Base-by-base conservation (phyloP, 2,329 filamentous ascomycete species). In the Seiridium unicorne region DNA sequence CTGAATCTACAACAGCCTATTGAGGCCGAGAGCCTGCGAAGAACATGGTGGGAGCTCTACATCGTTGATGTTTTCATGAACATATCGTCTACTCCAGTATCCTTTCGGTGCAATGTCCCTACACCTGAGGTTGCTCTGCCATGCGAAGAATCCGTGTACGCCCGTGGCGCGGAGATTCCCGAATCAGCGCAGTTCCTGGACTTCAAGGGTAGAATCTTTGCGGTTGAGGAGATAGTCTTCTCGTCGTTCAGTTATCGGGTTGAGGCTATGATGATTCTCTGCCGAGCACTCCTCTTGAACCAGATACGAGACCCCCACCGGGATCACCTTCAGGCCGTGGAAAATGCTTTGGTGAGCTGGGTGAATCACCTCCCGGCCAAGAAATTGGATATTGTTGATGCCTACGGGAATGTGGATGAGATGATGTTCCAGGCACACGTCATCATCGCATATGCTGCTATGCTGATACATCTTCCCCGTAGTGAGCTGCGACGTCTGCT, bases 391-490 rank as follows among this genome's bases (percentile, higher is more conserved):
- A 53, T 53, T n/a, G 38, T 53, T 18, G 49, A 53, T n/a, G 35
- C 49, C 32, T 53, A 53, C 35, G 49, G 49, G 11, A 53, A 32
- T 7, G 49, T 53, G 11, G 49, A 53, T 34, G 49, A 53, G 9
- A 53, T 53, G 49, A 53, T 53, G 49, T 53, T 53, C n/a, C 49
- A 53, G 34, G 49, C 49, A 53, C 49, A 53, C 5, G 35, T 53
- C 32, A 35, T 35, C 49, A 53, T 53, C 35, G 49, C 49, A 13
- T 53, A 53, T 18, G 49, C 49, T 38, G 49, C 49, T 35, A 53
- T 53, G 49, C 13, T 53, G 13, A 32, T 53, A 7, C 49, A 53
- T 53, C 49, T 53, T 18, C 49, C 49, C 6, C 49, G 49, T 8
- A 53, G 49, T n/a, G 49, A 53, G 6, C 9, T 53, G 49, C 49